Base-by-base conservation (phyloP, 1,284 basidiomycete species). In the Prillingera fragicola region DNA sequence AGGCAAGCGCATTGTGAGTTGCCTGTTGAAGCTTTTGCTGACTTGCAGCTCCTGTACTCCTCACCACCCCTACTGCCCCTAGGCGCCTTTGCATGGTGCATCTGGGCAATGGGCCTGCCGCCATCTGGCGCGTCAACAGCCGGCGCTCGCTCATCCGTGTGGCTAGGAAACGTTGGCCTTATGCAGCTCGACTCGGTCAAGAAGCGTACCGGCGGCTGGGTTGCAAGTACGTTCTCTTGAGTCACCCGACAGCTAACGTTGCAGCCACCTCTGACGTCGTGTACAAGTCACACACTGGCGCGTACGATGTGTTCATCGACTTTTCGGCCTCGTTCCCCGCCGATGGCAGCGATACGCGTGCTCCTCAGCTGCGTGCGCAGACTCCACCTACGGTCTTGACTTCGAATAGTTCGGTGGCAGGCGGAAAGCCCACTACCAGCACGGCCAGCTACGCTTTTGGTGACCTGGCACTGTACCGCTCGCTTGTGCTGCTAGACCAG, bases 281-380 rank as follows among this genome's bases (percentile, higher is more conserved):
- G 26, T 66, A 56, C 45, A 53, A 55, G 43, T 58, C 59, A 1
- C 65, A 69, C 43, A 51, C 58, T 8, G 50, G 46, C 25, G 50
- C 52, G 3, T 69, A 63, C 51, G 67, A 69, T 47, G 39, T 69
- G 34, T 65, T 62, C 43, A 53, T 69, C 37, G 67, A 69, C 52
- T 52, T 69, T n/a, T 65, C 65, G 12, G 36, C 44, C 10, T 55
- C 48, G 2, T 18, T 52, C 37, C 33, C 48, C 38, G 15, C 29
- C 38, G 17, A 50, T 45, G 21, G 37, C 37, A 13, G 38, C 17
- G 48, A 50, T 22, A 40, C 49, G 17, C 50, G 50, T 13, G 28
- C 43, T 3, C 46, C 50, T 2, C 45, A 40, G 33, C 33, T 33
- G 17, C 36, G 41, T 13, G 27, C 38, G 12, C 36, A 41, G 15